These are phyloP conservation scores for Zygotorulaspora florentina DNA, from an alignment of 805 yeast genomes.

Conservation along the genomic window DNA sequence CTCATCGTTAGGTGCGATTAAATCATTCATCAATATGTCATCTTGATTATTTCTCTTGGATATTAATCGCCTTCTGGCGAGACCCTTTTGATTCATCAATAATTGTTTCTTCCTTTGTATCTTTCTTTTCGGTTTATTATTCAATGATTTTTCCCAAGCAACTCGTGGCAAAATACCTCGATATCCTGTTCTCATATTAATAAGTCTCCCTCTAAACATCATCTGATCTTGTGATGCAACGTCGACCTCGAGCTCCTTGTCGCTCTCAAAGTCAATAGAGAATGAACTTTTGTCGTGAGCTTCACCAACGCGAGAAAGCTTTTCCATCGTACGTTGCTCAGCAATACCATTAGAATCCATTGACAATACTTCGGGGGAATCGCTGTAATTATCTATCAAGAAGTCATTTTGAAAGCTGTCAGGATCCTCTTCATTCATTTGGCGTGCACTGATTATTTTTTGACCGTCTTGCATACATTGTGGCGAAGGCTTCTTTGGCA, in stretches of 20 bases:
- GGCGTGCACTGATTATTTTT: neutral
- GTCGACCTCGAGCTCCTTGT: neutral
- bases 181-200: conserved; percentile 30
- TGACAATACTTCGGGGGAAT: too few relatives aligned
- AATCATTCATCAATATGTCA: conserved; percentile 17
- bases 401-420: neutral
- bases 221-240: conserved; percentile 6
- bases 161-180: conserved; percentile 32
- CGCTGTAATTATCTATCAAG: neutral
- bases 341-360: too few relatives aligned
- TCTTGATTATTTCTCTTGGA: conserved; percentile 12
- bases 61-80: conserved; percentile 22
- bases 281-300: neutral
- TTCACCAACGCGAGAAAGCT: neutral
- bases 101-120: conserved; percentile 4
- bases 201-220: conserved; percentile 27
- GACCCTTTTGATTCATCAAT: conserved; percentile 19
- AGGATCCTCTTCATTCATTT: neutral
- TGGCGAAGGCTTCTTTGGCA: conserved; percentile 13
- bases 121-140: conserved; percentile 1
- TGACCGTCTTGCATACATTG: neutral
- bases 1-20: conserved; percentile 23
- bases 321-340: too few relatives aligned
- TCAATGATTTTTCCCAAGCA: conserved; percentile 31
- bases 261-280: neutral